Percentiles rank a stretch among this genome's conserved stretches.
phyloP scores from a whole-genome alignment of 1,284 basidiomycete species.

The Dichomitus squalens region DNA sequence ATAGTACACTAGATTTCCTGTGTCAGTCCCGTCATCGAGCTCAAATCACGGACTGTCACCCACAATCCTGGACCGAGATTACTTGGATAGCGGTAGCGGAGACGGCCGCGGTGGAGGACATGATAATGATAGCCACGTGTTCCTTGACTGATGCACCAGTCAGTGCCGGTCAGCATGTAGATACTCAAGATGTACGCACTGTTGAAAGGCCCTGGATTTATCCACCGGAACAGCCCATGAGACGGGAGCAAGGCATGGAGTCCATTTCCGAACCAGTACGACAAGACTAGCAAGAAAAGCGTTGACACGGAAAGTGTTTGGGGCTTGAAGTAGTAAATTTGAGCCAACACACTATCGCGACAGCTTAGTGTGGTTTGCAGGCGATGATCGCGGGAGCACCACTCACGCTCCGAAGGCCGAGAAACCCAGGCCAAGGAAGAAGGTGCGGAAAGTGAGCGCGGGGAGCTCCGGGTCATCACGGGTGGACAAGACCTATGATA shows the following conservation, averaged over 20 bases:
- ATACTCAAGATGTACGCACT: constrained; percentile 27
- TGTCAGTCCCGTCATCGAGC: too few species aligned
- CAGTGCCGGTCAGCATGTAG: neutral
- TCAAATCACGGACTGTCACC: constrained; percentile 10
- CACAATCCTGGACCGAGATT: constrained; percentile 39
- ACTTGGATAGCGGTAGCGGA: constrained; percentile 41
- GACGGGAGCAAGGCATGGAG: constrained; percentile 37
- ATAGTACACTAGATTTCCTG: constrained; percentile 31
- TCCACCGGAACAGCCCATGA: constrained; percentile 37
- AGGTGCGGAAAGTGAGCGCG: constrained; percentile 40
- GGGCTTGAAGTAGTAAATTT: constrained; percentile 43
- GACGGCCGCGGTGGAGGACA: constrained; percentile 38
- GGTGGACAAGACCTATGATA: constrained; percentile 37
- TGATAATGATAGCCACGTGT: constrained; percentile 40
- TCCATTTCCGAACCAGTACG: constrained; percentile 39
- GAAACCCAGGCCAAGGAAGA: constrained; percentile 42
- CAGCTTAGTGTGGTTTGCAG: constrained; percentile 9
- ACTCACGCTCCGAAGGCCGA: constrained; percentile 37
- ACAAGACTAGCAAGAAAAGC: constrained; percentile 39
- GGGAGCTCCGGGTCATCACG: constrained; percentile 41
- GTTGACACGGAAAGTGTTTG: constrained; percentile 37
- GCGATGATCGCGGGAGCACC: neutral
- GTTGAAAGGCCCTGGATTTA: constrained; percentile 50
- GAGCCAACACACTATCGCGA: constrained; percentile 36
- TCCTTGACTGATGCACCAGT: constrained; percentile 31